Base-by-base conservation (phyloP, 805 yeast genomes). In the Candida ortonii region DNA sequence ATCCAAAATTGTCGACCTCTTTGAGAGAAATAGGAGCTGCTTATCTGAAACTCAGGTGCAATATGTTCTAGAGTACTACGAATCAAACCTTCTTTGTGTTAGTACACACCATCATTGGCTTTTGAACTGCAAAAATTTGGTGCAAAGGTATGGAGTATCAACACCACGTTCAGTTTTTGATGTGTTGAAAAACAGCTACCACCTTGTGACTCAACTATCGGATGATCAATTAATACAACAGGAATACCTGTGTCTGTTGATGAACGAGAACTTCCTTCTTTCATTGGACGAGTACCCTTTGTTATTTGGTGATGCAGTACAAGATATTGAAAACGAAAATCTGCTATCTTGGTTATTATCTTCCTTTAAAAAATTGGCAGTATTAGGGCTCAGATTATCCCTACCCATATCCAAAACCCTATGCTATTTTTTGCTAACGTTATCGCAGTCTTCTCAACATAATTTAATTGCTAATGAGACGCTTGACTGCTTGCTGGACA, bases 31-130 rank as follows among this genome's bases (percentile, higher is more conserved):
- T 36, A 35, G 30, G 22, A 14, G 34, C n/a, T 22, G 44, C 15
- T 42, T 55, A 9, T 30, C 43, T 7, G 23, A 41, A 2, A 35
- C 48, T 7, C 45, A 54, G 14, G 34, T 48, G 4, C 34, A 40
- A 9, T 66, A 62, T 33, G 67, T 83, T 3, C 52, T 82, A 17
- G 55, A 62, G 3, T 69, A 61, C 44, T 79, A 75, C 50, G 57
- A 60, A 4, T 61, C 64, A 9, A 73, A 73, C 33, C 67, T 70
- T 34, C 49, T 69, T 19, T 81, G 89, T 49, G 66, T 78, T 3
- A 72, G 77, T 8, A 52, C 78, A 5, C 57, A 70, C 19, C 61
- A 69, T 0, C 54, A 65, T 7, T 81, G 88, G 84, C 58, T 59
- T 29, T 64, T 57, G 2, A 73, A 74, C 42, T 59, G 75, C 25